A percentile compares a stretch with the other conserved stretches of the same genome.
phyloP scores from a whole-genome alignment of 441 rosid genomes.

The Pelargonium citronellum region DNA sequence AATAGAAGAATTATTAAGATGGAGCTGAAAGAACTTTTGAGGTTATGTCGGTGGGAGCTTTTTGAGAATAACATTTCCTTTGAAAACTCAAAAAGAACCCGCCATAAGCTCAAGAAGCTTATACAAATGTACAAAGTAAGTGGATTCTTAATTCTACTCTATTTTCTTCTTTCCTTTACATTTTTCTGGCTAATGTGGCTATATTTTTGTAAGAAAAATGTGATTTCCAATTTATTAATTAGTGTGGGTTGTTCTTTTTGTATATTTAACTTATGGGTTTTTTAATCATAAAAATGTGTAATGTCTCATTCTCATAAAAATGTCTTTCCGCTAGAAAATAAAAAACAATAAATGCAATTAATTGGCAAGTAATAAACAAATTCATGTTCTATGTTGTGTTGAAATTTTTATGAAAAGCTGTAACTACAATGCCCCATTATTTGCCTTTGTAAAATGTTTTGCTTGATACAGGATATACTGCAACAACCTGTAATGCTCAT shows the following conservation, averaged over 20 bases:
- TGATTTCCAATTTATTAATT: no score
- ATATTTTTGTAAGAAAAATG: no score
- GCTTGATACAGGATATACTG: slow-evolving; percentile 52
- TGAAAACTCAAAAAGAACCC: slow-evolving; percentile 54
- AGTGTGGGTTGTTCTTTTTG: no score
- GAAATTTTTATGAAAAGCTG: not conserved
- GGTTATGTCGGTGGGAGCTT: slow-evolving; percentile 77
- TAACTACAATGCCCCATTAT: not conserved
- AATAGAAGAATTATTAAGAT: slow-evolving; percentile 48
- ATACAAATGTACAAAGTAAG: slow-evolving; percentile 75
- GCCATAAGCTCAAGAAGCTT: slow-evolving; percentile 76
- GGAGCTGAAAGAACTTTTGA: slow-evolving; percentile 62
- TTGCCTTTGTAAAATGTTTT: not conserved
- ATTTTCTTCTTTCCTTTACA: no score
- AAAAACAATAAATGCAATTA: no score
- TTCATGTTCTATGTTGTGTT: not conserved
- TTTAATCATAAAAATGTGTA: no score
- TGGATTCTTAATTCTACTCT: not conserved
- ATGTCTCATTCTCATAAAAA: no score
- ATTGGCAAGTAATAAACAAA: no score
- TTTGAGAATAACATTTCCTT: slow-evolving; percentile 46
- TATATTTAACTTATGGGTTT: no score
- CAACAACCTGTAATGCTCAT: slow-evolving; percentile 67
- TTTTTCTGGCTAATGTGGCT: no score
- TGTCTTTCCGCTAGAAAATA: no score